These are phyloP conservation scores for Auricularia cornea DNA, from an alignment of 768 basidiomycete species.

Conservation along the genomic window DNA sequence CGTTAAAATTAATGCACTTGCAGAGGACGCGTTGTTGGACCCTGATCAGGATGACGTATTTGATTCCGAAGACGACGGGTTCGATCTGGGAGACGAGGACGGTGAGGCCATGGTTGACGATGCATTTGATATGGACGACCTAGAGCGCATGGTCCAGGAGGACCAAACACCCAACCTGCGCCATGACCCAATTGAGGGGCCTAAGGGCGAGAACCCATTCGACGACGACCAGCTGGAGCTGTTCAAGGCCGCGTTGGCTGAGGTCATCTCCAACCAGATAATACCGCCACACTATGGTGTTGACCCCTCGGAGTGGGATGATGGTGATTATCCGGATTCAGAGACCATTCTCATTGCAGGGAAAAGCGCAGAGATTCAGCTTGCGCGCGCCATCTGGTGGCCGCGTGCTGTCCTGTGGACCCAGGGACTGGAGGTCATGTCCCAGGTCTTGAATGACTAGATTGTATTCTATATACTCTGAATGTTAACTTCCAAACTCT, in stretches of 20 bases:
- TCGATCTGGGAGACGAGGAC: neutral
- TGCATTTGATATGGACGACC: neutral
- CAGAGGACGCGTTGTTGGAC: no score
- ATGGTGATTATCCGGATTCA: neutral
- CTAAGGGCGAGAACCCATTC: neutral
- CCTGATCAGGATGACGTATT: neutral
- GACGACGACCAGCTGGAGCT: neutral
- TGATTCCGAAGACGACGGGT: neutral
- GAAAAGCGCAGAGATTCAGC: neutral
- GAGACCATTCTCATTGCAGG: neutral
- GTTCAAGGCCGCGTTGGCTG: neutral
- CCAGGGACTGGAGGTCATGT: neutral
- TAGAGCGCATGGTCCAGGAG: neutral
- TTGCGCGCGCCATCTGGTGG: neutral
- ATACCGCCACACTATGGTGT: slow-evolving; percentile 12
- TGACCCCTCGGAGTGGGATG: neutral
- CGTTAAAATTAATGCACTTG: no score
- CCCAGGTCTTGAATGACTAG: neutral
- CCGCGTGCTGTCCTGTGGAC: neutral
- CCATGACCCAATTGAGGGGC: neutral
- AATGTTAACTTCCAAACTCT: no score
- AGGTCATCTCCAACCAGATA: slow-evolving; percentile 15
- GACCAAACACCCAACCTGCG: neutral
- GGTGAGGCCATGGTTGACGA: neutral
- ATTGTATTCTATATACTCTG: neutral